A percentile compares a stretch with the other conserved stretches of the same genome.
Evolutionary conservation across 495 filamentous ascomycete genomes (phyloP).

Genomic region (Aspergillus panamensis): DNA sequence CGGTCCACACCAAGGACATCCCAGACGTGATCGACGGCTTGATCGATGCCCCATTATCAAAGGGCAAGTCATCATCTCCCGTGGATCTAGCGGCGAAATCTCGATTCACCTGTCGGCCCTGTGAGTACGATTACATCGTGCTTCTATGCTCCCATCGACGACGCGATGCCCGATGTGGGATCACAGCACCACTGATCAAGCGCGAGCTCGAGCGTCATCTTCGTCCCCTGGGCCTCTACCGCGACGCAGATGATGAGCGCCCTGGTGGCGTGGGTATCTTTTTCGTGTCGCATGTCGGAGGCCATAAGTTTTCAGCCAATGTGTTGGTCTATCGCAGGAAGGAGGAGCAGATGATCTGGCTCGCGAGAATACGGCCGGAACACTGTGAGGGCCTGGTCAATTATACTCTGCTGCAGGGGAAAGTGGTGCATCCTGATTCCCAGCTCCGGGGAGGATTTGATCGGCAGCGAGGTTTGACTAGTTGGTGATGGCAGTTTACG

Average conservation of each 20-base stretch:
- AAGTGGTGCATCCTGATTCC: constrained; percentile 81
- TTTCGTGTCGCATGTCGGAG: constrained; percentile 92
- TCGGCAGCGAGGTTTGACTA: constrained; percentile 66
- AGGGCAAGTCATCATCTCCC: constrained; percentile 25
- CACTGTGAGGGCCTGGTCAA: constrained; percentile 91
- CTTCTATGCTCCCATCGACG: constrained; percentile 92
- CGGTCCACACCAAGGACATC: constrained; percentile 66
- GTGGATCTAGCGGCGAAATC: constrained; percentile 1
- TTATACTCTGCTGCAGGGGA: constrained; percentile 86
- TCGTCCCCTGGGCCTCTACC: constrained; percentile 73
- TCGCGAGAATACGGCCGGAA: constrained; percentile 80
- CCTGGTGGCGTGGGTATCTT: constrained; percentile 89
- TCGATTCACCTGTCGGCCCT: constrained; percentile 54
- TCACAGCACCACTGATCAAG: constrained; percentile 80
- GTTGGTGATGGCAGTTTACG: constrained; percentile 59
- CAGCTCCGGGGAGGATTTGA: constrained; percentile 93
- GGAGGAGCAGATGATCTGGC: constrained; percentile 83
- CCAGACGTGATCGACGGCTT: constrained; percentile 63
- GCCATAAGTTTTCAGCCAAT: constrained; percentile 92
- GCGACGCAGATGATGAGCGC: constrained; percentile 81
- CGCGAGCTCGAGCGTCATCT: constrained; percentile 87
- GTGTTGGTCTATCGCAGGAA: constrained; percentile 78
- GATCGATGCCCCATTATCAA: constrained; percentile 65
- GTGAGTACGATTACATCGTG: constrained; percentile 76
- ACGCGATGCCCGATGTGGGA: constrained; percentile 90